Evolutionary conservation across 306 rosid species (phyloP), one percentile per base, ranked within the genome.

Genomic region (Glycyrrhiza uralensis): DNA sequence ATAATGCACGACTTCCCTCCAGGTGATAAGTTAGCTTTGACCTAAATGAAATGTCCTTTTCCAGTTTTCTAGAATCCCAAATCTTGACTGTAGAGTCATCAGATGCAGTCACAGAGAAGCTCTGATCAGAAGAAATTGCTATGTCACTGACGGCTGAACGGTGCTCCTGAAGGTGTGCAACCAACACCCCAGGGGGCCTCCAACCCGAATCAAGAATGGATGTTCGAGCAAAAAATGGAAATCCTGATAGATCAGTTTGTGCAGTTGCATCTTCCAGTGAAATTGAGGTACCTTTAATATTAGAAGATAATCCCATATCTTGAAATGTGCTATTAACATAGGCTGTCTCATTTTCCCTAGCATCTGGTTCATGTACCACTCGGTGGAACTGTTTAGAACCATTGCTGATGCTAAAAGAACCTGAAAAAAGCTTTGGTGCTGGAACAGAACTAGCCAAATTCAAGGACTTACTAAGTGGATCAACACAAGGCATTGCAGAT

Each of bases 161-260:
- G 64, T 94, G 98, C 87, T 94, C 98, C 82, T 94, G 98, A 59
- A 94, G 96, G 81, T 94, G 98, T 17, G 97, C 98, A 83, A 91
- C 94, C 85, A 94, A 79, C 60, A 94, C 96, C 36, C 98, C 98
- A 30, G 90, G 92, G 2, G 98, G 98, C 80, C 91, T 87, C 98
- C 98, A 94, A 59, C 97, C 98, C 49, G 97, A 89, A 77, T 94
- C 97, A 32, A 92, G 84, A 72, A 87, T 74, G 36, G 94, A 76
- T 38, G 89, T 66, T 73, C 91, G 86, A 63, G 88, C 49, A 80
- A 87, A 82, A 72, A 96, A 74, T 24, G 90, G 85, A 80, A 83
- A 70, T 83, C 87, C 87, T 33, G 92, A 77, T 42, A 72, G 55
- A 86, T 91, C 98, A 45, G 88, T 81, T 71, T 84, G 77, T 17